Percentiles rank a stretch among this genome's conserved stretches.
Conservation (phyloP, 495 filamentous ascomycete species). For the Daldinia loculata region DNA sequence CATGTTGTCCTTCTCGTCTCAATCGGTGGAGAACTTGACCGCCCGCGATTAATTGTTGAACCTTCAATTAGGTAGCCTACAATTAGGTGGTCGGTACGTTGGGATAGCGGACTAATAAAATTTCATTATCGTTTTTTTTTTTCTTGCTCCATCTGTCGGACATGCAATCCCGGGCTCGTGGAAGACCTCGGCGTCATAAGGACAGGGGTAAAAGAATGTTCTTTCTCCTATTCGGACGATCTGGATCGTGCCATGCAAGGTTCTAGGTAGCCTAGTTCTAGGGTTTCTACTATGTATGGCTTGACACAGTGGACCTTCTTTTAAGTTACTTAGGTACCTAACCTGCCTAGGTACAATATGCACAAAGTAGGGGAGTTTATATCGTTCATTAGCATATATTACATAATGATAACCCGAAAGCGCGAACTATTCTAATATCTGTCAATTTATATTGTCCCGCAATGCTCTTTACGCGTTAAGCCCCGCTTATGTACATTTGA, state of each 20-base stretch:
- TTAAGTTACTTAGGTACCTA: neutral
- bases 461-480: constrained; percentile 36
- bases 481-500: constrained; percentile 17
- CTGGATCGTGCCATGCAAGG: constrained; percentile 30
- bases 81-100: constrained; percentile 28
- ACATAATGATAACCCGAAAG: neutral
- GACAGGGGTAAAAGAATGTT: constrained; percentile 32
- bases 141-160: constrained; percentile 27
- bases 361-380: neutral
- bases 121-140: constrained; percentile 37
- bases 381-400: neutral
- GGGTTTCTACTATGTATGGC: too few species aligned
- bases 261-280: neutral
- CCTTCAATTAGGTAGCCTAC: constrained; percentile 15
- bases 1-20: constrained; percentile 32
- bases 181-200: constrained; percentile 44
- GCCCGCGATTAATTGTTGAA: constrained; percentile 34
- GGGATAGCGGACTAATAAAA: constrained; percentile 39
- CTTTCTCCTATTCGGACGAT: constrained; percentile 17
- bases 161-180: constrained; percentile 21
- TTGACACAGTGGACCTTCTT: neutral
- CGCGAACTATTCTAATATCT: neutral
- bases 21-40: constrained; percentile 16
- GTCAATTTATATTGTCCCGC: neutral
- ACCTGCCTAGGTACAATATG: neutral